Percentiles rank a stretch among this genome's conserved stretches.
Evolutionary conservation across 2,329 filamentous ascomycete species (phyloP).

Genomic region (Hypoxylon sp.): DNA sequence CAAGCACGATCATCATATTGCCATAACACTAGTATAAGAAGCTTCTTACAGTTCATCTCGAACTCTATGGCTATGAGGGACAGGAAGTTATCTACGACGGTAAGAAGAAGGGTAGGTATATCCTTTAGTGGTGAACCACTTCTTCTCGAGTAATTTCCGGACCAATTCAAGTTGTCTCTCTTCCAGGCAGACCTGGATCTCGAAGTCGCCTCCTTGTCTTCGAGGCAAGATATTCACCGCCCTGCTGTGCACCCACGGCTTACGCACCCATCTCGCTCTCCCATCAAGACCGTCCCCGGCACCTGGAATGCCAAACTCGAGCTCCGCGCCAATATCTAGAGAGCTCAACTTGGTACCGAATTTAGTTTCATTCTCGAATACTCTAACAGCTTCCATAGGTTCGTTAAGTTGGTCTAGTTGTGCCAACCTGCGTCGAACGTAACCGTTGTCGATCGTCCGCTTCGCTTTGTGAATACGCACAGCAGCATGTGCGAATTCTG

Average conservation of each 20-base stretch:
- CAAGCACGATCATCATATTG: background rate
- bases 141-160: background rate
- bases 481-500: background rate
- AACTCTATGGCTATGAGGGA: background rate
- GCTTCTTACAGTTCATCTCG: background rate
- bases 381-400: background rate
- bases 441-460: background rate
- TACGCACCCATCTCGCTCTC: slow-evolving; percentile 30
- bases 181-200: slow-evolving; percentile 32
- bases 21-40: background rate
- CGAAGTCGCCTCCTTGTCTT: slow-evolving; percentile 24
- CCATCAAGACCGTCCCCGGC: slow-evolving; percentile 20
- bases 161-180: background rate
- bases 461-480: background rate
- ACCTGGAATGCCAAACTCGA: slow-evolving; percentile 42
- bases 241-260: slow-evolving; percentile 30
- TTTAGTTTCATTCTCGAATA: background rate
- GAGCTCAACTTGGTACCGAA: slow-evolving; percentile 5
- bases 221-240: slow-evolving; percentile 32
- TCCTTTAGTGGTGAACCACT: background rate
- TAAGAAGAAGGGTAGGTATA: background rate
- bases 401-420: background rate
- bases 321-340: slow-evolving; percentile 26
- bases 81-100: background rate
- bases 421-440: background rate